Evolutionary conservation across 2,329 filamentous ascomycete species (phyloP).

Genomic region (Xylaria sp.): DNA sequence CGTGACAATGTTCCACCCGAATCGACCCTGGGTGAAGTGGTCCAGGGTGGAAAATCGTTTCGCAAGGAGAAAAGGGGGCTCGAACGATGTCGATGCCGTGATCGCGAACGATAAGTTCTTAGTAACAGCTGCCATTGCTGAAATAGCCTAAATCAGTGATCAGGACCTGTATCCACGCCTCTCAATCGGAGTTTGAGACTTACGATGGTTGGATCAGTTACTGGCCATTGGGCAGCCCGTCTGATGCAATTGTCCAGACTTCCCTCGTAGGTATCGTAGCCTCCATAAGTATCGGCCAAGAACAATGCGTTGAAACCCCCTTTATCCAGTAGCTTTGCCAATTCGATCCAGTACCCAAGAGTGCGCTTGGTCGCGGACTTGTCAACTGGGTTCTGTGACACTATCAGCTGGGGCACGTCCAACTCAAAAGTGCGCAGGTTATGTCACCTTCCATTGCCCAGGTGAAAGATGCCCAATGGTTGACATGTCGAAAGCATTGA

Average conservation of each 20-base stretch:
- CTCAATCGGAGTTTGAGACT: slow-evolving; percentile 42
- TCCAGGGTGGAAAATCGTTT: slow-evolving; percentile 72
- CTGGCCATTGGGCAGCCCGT: slow-evolving; percentile 71
- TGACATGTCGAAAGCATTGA: slow-evolving; percentile 75
- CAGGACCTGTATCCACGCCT: not conserved
- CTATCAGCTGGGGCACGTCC: slow-evolving; percentile 25
- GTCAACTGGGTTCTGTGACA: slow-evolving; percentile 66
- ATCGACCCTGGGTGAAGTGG: slow-evolving; percentile 69
- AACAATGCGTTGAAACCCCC: slow-evolving; percentile 74
- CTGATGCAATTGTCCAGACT: slow-evolving; percentile 70
- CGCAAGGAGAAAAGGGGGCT: slow-evolving; percentile 70
- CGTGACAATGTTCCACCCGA: slow-evolving; percentile 74
- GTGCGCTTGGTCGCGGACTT: slow-evolving; percentile 69
- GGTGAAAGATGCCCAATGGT: slow-evolving; percentile 73
- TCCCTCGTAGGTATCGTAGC: slow-evolving; percentile 71
- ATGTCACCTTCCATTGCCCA: slow-evolving; percentile 72
- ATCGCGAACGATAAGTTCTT: slow-evolving; percentile 72
- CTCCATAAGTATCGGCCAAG: slow-evolving; percentile 73
- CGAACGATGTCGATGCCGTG: slow-evolving; percentile 71
- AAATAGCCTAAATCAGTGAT: slow-evolving; percentile 61
- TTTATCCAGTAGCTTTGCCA: slow-evolving; percentile 70
- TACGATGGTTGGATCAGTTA: slow-evolving; percentile 73
- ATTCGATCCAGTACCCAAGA: slow-evolving; percentile 71
- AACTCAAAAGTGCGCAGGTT: slow-evolving; percentile 14
- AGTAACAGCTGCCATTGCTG: slow-evolving; percentile 74